phyloP scores from a whole-genome alignment of 2,329 filamentous ascomycete genomes.

The Plectosphaerella plurivora region DNA sequence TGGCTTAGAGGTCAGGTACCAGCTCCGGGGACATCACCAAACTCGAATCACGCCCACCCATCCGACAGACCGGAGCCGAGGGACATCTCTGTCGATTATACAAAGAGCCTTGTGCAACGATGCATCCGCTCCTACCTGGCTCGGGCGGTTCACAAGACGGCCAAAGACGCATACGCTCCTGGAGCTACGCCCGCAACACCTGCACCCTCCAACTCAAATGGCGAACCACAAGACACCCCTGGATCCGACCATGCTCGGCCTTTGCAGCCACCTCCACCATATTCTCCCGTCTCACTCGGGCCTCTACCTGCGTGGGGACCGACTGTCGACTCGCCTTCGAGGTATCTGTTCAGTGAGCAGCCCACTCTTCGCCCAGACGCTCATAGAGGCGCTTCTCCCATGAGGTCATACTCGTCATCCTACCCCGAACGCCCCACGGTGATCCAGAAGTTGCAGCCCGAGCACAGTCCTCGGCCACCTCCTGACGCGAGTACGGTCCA shows the following conservation, averaged over 20 bases:
- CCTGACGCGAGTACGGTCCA: slow-evolving; percentile 8
- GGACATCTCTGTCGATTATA: slow-evolving; percentile 55
- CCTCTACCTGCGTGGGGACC: background rate
- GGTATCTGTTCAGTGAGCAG: slow-evolving; percentile 31
- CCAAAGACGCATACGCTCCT: background rate
- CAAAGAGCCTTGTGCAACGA: slow-evolving; percentile 42
- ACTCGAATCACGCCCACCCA: slow-evolving; percentile 6
- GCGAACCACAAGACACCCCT: no score
- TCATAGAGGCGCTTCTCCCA: slow-evolving; percentile 14
- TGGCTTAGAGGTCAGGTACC: slow-evolving; percentile 11
- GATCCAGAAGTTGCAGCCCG: slow-evolving; percentile 10
- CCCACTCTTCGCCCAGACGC: slow-evolving; percentile 29
- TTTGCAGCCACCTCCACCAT: no score
- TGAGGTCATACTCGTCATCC: slow-evolving; percentile 40
- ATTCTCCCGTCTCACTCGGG: no score
- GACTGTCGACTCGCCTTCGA: background rate
- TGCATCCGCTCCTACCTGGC: slow-evolving; percentile 33
- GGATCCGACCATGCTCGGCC: no score
- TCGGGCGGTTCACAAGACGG: slow-evolving; percentile 15
- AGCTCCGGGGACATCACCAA: background rate
- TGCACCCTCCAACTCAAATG: no score
- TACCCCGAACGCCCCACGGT: slow-evolving; percentile 32
- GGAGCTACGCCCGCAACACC: no score
- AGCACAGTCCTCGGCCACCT: slow-evolving; percentile 6
- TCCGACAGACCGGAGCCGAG: slow-evolving; percentile 7